Base-by-base conservation (phyloP, 1,284 basidiomycete species). In the Pterula multifida region DNA sequence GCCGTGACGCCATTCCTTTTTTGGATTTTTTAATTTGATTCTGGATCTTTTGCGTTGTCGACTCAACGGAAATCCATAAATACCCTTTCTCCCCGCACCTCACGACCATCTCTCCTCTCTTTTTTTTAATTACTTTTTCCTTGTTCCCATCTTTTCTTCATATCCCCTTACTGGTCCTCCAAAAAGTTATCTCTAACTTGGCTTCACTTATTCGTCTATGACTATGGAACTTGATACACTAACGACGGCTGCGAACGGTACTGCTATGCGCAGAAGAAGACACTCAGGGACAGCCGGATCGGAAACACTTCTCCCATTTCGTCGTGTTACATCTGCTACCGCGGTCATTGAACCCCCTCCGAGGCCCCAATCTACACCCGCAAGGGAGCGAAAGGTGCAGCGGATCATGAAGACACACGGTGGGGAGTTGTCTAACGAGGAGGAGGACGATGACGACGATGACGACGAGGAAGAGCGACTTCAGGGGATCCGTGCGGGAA, bases 351-450 rank as follows among this genome's bases (percentile, higher is more conserved):
- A 42, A 0, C 62, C 62, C 6, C 62, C 62, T 3, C 65, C 60
- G 0, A 63, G 63, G 32, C 63, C 63, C 19, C 65, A 65, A 32
- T 64, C 63, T 3, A 64, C 63, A 3, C 63, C 63, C 25, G 24
- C 65, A 19, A 63, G 66, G 3, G 65, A 64, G 24, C 57, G 62
- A 0, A 60, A 54, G 0, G 55, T 53, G 3, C 55, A 28, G 3
- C 53, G 48, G 21, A 52, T 53, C 48, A 66, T 64, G 50, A 67
- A 64, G 47, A n/a, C n/a, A n/a, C n/a, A n/a, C n/a, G 55, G 54
- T 56, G 64, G 64, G 56, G 64, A 67, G 46, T 56, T 58, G 49
- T 47, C 55, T 51, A 56, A 57, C 47, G 56, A 58, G 57, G 17
- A 65, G 59, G 65, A 57, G 56, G 39, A 55, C 55, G 47, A 61